Evolutionary conservation across 768 basidiomycete species (phyloP).

Genomic region (Termitomyces sp.): DNA sequence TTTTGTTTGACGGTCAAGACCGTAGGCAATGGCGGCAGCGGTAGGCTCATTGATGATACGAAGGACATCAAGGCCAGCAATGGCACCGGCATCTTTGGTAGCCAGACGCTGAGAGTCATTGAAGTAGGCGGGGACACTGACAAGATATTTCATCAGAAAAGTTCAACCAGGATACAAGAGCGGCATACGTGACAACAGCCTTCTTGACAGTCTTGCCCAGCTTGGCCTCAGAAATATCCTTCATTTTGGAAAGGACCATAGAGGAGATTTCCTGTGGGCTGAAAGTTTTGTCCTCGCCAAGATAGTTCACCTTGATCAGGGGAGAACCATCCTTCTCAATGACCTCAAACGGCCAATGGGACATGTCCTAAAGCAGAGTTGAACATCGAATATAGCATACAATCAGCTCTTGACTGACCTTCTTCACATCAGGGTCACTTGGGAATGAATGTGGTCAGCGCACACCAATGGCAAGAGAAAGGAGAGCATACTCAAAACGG

Average conservation of each 20-base stretch:
- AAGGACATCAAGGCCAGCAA: conserved; percentile 97
- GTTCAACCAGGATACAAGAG: conserved; percentile 5
- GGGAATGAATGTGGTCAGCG: conserved; percentile 10
- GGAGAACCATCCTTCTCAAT: conserved; percentile 97
- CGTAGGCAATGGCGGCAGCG: conserved; percentile 98
- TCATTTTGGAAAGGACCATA: conserved; percentile 99
- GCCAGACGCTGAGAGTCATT: conserved; percentile 99
- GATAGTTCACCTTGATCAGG: conserved; percentile 93
- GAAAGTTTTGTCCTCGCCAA: conserved; percentile 93
- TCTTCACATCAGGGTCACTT: conserved; percentile 92
- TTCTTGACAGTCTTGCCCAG: conserved; percentile 98
- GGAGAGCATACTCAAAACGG: conserved; percentile 76
- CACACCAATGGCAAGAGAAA: conserved; percentile 7
- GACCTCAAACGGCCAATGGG: conserved; percentile 97
- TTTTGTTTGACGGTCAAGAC: conserved; percentile 93
- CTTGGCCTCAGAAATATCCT: conserved; percentile 99
- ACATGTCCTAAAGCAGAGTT: conserved; percentile 67
- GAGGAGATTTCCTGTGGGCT: conserved; percentile 99
- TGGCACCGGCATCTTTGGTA: conserved; percentile 98
- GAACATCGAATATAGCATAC: conserved; percentile 11
- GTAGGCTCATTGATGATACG: conserved; percentile 99
- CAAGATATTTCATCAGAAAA: conserved; percentile 8
- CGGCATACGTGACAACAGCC: conserved; percentile 92
- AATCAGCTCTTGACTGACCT: conserved; percentile 43
- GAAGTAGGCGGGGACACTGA: conserved; percentile 96